phyloP scores from a whole-genome alignment of 768 basidiomycete species.

The Hericium erinaceus region DNA sequence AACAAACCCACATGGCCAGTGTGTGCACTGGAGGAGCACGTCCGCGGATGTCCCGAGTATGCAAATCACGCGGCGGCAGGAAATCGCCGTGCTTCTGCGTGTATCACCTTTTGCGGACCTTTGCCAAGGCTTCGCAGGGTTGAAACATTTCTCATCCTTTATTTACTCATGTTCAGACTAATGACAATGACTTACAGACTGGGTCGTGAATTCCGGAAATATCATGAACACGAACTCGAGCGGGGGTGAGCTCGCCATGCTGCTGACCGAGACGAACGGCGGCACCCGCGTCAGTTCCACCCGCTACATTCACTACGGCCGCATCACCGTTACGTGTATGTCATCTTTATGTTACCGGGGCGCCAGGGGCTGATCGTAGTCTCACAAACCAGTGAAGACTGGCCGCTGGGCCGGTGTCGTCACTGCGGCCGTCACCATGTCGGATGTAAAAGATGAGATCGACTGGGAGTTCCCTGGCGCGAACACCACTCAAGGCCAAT shows the following conservation, averaged over 20 bases:
- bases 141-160: too few species aligned
- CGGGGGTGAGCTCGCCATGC: slow-evolving; percentile 57
- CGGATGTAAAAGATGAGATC: slow-evolving; percentile 73
- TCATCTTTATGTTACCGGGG: not conserved
- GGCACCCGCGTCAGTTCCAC: slow-evolving; percentile 77
- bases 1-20: not conserved
- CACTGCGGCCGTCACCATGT: slow-evolving; percentile 80
- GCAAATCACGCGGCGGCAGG: too few species aligned
- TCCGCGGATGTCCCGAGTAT: too few species aligned
- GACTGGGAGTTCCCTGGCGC: slow-evolving; percentile 81
- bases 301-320: slow-evolving; percentile 75
- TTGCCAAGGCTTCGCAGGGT: too few species aligned
- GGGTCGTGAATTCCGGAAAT: slow-evolving; percentile 59
- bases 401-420: slow-evolving; percentile 76
- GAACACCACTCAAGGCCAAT: slow-evolving; percentile 56
- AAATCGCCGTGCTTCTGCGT: too few species aligned
- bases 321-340: slow-evolving; percentile 53
- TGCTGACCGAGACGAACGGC: slow-evolving; percentile 60
- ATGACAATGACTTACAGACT: slow-evolving; percentile 34
- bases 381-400: slow-evolving; percentile 50
- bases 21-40: not conserved
- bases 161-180: not conserved
- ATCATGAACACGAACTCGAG: slow-evolving; percentile 54
- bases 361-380: slow-evolving; percentile 6
- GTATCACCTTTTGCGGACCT: too few species aligned